phyloP scores from a whole-genome alignment of 176 grass and related monocot species.

The Zoysia japonica region DNA sequence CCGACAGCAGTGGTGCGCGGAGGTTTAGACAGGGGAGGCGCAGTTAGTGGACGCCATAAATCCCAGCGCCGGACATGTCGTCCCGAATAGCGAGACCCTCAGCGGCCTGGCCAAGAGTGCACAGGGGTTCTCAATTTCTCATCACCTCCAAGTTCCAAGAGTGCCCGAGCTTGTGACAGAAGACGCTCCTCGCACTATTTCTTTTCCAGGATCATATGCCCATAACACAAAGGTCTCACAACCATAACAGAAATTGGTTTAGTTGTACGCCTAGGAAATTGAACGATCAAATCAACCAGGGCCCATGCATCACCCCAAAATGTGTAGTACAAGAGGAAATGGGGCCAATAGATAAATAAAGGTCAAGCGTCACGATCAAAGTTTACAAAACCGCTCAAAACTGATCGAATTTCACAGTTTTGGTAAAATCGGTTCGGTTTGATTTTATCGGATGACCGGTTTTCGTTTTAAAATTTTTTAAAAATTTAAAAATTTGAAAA shows the following conservation, averaged over 20 bases:
- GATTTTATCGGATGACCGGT: no score
- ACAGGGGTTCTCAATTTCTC: neutral
- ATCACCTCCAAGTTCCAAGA: neutral
- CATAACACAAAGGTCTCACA: no score
- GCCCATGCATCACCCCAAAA: neutral
- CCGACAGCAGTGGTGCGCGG: constrained; percentile 28
- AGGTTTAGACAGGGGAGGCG: constrained; percentile 12
- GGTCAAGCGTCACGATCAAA: neutral
- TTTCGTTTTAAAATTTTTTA: no score
- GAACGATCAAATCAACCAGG: neutral
- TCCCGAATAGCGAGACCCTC: neutral
- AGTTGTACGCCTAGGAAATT: neutral
- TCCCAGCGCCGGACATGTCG: neutral
- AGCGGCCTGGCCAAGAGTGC: neutral
- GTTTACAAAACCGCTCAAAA: no score
- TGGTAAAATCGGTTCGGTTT: no score
- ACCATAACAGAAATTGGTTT: neutral
- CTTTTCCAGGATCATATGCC: neutral
- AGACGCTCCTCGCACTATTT: neutral
- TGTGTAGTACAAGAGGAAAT: neutral
- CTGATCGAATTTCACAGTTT: no score
- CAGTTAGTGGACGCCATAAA: constrained; percentile 1
- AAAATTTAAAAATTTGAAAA: no score
- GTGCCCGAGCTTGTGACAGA: neutral
- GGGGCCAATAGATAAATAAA: neutral